A percentile compares a stretch with the other conserved stretches of the same genome.
Evolutionary conservation across 352 stramenopile species (phyloP).

Genomic region (Pythium dissimile): DNA sequence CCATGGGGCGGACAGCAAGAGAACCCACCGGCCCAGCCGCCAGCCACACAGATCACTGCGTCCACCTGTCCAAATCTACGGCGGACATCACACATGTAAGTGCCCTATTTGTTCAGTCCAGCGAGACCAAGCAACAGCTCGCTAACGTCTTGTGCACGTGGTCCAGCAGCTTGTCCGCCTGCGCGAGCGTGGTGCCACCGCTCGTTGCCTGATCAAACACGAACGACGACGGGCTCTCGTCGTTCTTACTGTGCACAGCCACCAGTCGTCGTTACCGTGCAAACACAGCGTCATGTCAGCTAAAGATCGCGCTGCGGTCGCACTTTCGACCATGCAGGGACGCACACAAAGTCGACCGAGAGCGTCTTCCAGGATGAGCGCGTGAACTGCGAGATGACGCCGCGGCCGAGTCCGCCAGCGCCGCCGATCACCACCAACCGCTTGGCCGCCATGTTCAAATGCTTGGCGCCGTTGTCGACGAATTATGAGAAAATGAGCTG

Average conservation of each 20-base stretch:
- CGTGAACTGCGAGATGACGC: constrained; percentile 56
- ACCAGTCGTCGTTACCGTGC: not conserved
- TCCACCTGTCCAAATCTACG: constrained; percentile 55
- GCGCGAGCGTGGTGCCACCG: constrained; percentile 36
- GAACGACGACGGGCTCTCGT: constrained; percentile 44
- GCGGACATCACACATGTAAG: constrained; percentile 10
- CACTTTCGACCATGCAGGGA: constrained; percentile 1
- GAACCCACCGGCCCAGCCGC: constrained; percentile 59
- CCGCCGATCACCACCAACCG: constrained; percentile 76
- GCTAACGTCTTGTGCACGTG: constrained; percentile 53
- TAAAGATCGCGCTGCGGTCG: too few species aligned
- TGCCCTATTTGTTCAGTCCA: too few species aligned
- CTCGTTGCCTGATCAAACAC: constrained; percentile 34
- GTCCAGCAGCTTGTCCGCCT: constrained; percentile 50
- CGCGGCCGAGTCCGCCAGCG: constrained; percentile 66
- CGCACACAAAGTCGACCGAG: constrained; percentile 65
- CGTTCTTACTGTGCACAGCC: constrained; percentile 32
- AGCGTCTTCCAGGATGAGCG: constrained; percentile 63
- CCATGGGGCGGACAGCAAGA: too few species aligned
- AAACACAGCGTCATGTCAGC: too few species aligned
- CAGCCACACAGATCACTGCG: constrained; percentile 75
- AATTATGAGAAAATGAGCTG: not conserved
- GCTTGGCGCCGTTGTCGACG: not conserved
- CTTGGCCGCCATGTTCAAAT: constrained; percentile 32
- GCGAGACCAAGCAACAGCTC: too few species aligned